Conservation (phyloP, 73 alveolate genomes). For the Uronychia binucleata region DNA sequence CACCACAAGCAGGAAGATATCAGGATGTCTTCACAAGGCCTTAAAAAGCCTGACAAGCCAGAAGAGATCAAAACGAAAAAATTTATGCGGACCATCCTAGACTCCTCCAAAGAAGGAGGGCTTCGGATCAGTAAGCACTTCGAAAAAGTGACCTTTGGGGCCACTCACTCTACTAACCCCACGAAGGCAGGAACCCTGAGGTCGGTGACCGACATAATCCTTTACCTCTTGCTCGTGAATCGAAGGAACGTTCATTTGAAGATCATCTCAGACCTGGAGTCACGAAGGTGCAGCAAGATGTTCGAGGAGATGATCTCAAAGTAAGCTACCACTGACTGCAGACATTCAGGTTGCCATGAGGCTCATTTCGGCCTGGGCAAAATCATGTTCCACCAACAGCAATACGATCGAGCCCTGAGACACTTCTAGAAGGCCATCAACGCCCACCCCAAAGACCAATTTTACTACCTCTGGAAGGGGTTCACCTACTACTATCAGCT, state of each 20-base stretch:
- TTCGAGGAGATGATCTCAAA: background rate
- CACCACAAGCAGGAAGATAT: background rate
- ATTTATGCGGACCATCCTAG: background rate
- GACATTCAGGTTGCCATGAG: slow-evolving; percentile 51
- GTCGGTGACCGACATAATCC: background rate
- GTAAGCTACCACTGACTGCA: too few relatives aligned
- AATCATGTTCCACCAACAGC: slow-evolving; percentile 36
- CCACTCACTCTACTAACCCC: background rate
- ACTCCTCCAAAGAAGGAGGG: background rate
- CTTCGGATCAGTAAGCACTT: background rate
- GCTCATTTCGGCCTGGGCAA: slow-evolving; percentile 68
- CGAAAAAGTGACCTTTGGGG: background rate
- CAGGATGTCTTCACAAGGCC: background rate
- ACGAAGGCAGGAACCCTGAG: background rate
- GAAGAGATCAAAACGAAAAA: background rate
- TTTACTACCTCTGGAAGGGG: slow-evolving; percentile 47
- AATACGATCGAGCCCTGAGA: slow-evolving; percentile 38
- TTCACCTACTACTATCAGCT: slow-evolving; percentile 11
- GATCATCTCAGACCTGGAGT: slow-evolving; percentile 25
- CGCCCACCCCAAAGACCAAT: slow-evolving; percentile 11
- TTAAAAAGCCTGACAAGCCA: background rate
- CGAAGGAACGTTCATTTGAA: slow-evolving; percentile 7
- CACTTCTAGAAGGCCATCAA: slow-evolving; percentile 31
- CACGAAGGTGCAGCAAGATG: slow-evolving; percentile 9
- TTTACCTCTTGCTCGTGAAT: background rate